Conservation (phyloP, 73 alveolate genomes). For the Paramecium caudatum region DNA sequence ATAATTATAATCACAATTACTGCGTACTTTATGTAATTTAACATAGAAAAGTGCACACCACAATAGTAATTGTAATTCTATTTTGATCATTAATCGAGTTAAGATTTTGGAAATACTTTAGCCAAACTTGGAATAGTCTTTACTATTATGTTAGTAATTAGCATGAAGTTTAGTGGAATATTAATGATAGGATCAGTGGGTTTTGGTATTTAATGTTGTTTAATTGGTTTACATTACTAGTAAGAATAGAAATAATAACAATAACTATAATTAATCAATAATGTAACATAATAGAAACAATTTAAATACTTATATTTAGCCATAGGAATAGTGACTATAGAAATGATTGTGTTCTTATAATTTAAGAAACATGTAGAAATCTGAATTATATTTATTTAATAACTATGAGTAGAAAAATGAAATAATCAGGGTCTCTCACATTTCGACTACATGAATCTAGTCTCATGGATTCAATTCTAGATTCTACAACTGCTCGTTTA, state of each 20-base stretch:
- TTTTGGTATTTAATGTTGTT: not conserved
- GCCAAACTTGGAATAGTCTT: not conserved
- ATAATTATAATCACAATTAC: not conserved
- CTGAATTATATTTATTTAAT: not conserved
- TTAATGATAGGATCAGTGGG: not conserved
- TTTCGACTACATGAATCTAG: conserved; percentile 17
- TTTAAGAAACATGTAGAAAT: not conserved
- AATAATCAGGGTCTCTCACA: conserved; percentile 23
- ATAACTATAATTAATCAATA: not conserved
- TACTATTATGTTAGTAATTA: not conserved
- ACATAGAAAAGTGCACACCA: not conserved
- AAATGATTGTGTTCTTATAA: not conserved
- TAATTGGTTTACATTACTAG: not conserved
- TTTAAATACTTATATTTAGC: not conserved
- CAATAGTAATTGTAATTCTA: not conserved
- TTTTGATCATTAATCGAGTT: conserved; percentile 8
- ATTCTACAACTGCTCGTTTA: conserved; percentile 19
- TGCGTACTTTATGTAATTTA: not conserved
- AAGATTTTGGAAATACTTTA: not conserved
- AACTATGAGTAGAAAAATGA: conserved; percentile 31
- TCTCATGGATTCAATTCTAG: conserved; percentile 13
- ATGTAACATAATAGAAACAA: not conserved
- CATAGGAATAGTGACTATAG: not conserved
- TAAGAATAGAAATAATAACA: not conserved
- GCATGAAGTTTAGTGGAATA: not conserved